Evolutionary conservation across 257 asterid species (phyloP).

Genomic region (Solanum corneliomulleri): DNA sequence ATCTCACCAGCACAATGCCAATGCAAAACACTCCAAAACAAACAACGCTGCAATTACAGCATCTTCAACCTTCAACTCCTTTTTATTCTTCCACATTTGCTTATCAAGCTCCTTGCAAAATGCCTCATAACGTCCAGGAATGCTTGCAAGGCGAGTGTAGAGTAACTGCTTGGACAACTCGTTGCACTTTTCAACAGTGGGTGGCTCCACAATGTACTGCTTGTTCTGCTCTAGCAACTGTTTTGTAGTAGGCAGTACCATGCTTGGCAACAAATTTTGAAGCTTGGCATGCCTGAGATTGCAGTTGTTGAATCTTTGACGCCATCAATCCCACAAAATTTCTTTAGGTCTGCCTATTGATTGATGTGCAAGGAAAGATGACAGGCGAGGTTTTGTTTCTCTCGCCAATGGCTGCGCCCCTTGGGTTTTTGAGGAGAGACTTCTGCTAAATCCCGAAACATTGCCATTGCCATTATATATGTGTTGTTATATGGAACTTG

Average conservation of each 20-base stretch:
- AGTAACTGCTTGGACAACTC: slow-evolving; percentile 53
- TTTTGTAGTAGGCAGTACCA: slow-evolving; percentile 42
- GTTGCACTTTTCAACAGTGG: slow-evolving; percentile 51
- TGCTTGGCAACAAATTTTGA: slow-evolving; percentile 38
- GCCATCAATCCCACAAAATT: slow-evolving; percentile 23
- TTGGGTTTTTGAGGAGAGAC: neutral
- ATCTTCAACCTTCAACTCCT: slow-evolving; percentile 74
- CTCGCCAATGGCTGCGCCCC: neutral
- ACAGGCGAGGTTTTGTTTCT: neutral
- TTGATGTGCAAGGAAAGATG: neutral
- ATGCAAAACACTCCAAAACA: slow-evolving; percentile 80
- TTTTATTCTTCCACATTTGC: slow-evolving; percentile 74
- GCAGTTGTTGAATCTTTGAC: slow-evolving; percentile 43
- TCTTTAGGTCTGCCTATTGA: neutral
- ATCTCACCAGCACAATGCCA: slow-evolving; percentile 97
- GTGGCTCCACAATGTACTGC: slow-evolving; percentile 46
- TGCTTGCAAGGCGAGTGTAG: slow-evolving; percentile 70
- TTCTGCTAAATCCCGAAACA: neutral
- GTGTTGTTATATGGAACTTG: neutral
- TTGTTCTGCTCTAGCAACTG: slow-evolving; percentile 59
- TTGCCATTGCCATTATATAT: neutral
- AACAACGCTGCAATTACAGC: slow-evolving; percentile 82
- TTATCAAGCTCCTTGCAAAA: slow-evolving; percentile 81
- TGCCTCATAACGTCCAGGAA: slow-evolving; percentile 69
- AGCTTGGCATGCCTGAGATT: slow-evolving; percentile 47